These are phyloP conservation scores for Ustulina deusta DNA, from an alignment of 2,329 filamentous ascomycete genomes.

Conservation along the genomic window DNA sequence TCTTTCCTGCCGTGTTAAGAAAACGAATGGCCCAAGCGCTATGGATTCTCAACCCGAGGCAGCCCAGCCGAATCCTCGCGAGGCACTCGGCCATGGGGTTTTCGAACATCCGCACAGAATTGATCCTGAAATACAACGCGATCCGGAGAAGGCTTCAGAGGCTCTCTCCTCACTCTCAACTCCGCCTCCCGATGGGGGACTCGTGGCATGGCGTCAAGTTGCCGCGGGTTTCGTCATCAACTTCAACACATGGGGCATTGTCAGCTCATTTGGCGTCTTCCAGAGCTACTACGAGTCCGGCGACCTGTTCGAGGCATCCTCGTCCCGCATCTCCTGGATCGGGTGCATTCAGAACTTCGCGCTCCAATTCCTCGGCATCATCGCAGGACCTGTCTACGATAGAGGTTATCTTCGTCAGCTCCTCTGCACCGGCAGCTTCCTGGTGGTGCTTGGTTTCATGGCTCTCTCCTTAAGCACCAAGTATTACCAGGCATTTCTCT, in stretches of 20 bases:
- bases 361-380: neutral
- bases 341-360: neutral
- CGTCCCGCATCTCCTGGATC: neutral
- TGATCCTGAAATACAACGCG: neutral
- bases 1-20: neutral
- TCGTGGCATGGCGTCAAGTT: neutral
- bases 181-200: neutral
- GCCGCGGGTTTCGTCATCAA: neutral
- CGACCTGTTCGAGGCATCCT: neutral
- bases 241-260: conserved; percentile 2
- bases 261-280: neutral
- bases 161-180: neutral
- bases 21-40: neutral
- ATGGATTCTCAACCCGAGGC: neutral
- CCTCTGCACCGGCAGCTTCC: neutral
- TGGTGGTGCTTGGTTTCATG: neutral
- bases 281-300: neutral
- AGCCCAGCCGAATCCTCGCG: neutral
- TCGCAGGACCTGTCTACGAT: neutral
- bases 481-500: neutral
- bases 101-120: neutral
- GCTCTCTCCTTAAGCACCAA: neutral
- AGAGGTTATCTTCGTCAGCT: neutral
- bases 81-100: neutral
- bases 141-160: neutral